Conservation (phyloP, 495 filamentous ascomycete genomes). For the Xylaria flabelliformis region DNA sequence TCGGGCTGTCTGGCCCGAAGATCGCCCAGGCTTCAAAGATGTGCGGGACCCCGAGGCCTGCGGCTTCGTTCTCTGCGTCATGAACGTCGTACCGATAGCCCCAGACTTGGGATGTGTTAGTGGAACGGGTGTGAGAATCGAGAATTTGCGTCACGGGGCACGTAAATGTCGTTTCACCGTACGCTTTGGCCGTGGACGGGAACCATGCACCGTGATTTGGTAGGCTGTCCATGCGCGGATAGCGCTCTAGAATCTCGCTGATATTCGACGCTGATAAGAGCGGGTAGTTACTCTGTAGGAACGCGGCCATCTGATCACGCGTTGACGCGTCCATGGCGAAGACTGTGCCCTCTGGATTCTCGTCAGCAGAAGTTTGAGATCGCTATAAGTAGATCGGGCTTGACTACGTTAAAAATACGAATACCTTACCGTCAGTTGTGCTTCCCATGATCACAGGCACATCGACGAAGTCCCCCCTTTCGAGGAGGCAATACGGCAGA, state of each 20-base stretch:
- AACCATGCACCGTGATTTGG: slow-evolving; percentile 46
- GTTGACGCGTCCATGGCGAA: slow-evolving; percentile 58
- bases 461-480: slow-evolving; percentile 36
- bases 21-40: slow-evolving; percentile 50
- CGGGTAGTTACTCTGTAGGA: slow-evolving; percentile 56
- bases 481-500: slow-evolving; percentile 41
- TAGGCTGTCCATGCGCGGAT: slow-evolving; percentile 35
- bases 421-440: slow-evolving; percentile 46
- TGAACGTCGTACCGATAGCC: slow-evolving; percentile 42
- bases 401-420: neutral
- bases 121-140: slow-evolving; percentile 22
- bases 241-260: slow-evolving; percentile 44
- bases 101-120: slow-evolving; percentile 36
- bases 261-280: slow-evolving; percentile 55
- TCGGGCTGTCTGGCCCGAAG: slow-evolving; percentile 49
- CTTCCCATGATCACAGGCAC: slow-evolving; percentile 50
- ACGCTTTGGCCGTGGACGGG: slow-evolving; percentile 55
- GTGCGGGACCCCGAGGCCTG: slow-evolving; percentile 43
- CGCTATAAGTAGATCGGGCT: neutral
- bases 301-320: slow-evolving; percentile 50
- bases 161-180: slow-evolving; percentile 68
- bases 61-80: slow-evolving; percentile 34
- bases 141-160: slow-evolving; percentile 59
- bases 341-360: slow-evolving; percentile 50
- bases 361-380: neutral